Evolutionary conservation across 176 grass and related monocot genomes (phyloP).

Genomic region (Ensete ventricosum): DNA sequence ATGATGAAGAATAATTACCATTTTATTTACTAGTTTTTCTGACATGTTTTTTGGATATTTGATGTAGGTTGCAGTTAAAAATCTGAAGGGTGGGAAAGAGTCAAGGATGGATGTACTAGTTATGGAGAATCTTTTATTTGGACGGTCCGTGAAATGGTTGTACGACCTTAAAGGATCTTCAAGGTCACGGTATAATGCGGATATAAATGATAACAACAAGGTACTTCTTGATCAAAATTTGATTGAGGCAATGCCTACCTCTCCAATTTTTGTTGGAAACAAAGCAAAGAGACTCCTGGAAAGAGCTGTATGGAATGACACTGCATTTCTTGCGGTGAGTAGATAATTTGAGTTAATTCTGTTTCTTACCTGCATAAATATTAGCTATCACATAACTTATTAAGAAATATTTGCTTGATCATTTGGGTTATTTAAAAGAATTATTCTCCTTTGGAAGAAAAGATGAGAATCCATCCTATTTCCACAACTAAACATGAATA

Average conservation of each 20-base stretch:
- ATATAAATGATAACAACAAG: slow-evolving; percentile 71
- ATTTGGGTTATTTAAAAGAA: not conserved
- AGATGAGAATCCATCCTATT: not conserved
- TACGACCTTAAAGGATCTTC: slow-evolving; percentile 97
- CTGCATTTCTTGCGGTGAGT: slow-evolving; percentile 94
- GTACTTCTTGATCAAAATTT: slow-evolving; percentile 99
- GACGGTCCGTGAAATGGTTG: slow-evolving; percentile 68
- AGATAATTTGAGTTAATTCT: slow-evolving; percentile 7
- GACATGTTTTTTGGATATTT: not conserved
- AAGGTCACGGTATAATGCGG: slow-evolving; percentile 91
- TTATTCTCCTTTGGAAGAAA: not conserved
- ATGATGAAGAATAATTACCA: no score
- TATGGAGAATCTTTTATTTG: slow-evolving; percentile 98
- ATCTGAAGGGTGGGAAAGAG: slow-evolving; percentile 79
- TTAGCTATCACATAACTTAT: not conserved
- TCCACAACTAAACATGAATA: no score
- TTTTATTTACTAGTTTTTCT: no score
- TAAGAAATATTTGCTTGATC: no score
- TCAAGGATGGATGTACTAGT: slow-evolving; percentile 94
- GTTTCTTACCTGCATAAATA: slow-evolving; percentile 13
- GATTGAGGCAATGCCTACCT: slow-evolving; percentile 92
- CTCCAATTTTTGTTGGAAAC: slow-evolving; percentile 99
- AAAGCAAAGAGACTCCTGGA: slow-evolving; percentile 87
- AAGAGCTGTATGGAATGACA: slow-evolving; percentile 99
- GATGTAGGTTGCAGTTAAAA: slow-evolving; percentile 78